A percentile compares a stretch with the other conserved stretches of the same genome.
phyloP scores from a whole-genome alignment of 2,329 filamentous ascomycete species.

The Colletotrichum navitas region DNA sequence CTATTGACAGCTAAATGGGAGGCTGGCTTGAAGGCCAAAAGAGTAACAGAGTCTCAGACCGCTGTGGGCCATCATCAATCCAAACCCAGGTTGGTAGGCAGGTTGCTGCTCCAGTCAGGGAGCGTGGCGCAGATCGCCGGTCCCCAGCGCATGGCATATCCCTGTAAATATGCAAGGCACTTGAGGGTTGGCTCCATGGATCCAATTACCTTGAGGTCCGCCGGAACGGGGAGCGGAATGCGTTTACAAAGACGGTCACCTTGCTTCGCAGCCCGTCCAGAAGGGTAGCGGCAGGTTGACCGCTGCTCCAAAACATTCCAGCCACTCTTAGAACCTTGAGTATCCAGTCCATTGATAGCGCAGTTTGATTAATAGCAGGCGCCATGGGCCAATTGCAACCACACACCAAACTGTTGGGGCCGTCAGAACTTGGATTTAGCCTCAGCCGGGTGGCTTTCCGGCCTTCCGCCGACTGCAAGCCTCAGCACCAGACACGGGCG shows the following conservation, averaged over 20 bases:
- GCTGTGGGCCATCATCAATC: constrained; percentile 1
- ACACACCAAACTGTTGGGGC: constrained; percentile 8
- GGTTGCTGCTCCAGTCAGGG: background rate
- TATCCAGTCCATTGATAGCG: background rate
- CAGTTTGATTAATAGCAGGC: background rate
- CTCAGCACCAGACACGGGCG: background rate
- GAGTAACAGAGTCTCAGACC: background rate
- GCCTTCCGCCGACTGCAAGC: constrained; percentile 16
- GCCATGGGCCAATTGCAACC: constrained; percentile 3
- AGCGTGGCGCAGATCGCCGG: constrained; percentile 22
- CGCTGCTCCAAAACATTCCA: constrained; percentile 3
- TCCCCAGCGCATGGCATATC: background rate
- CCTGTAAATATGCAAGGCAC: constrained; percentile 37
- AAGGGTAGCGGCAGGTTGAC: background rate
- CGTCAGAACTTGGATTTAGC: background rate
- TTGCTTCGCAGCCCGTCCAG: background rate
- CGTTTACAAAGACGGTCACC: background rate
- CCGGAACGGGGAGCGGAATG: constrained; percentile 16
- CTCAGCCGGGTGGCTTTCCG: constrained; percentile 22
- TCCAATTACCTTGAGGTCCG: constrained; percentile 19
- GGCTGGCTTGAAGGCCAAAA: background rate
- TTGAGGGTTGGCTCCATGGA: constrained; percentile 1
- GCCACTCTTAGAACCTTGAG: background rate
- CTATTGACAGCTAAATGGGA: background rate
- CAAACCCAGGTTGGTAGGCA: background rate